Conservation (phyloP, 345 rosid genomes). For the Arabis alpina region DNA sequence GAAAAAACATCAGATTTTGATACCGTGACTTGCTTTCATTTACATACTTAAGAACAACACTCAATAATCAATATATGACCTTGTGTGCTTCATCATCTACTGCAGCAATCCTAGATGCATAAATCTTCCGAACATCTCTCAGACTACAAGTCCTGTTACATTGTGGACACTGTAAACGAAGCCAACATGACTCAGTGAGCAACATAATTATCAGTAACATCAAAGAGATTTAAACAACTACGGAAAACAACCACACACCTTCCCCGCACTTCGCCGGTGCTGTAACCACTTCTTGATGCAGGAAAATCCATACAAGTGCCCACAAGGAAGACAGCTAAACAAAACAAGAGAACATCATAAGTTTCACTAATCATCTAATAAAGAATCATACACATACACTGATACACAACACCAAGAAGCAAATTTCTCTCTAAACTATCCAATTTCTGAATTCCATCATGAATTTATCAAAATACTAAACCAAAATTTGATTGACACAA, state of each 20-base stretch:
- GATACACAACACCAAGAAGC: background rate
- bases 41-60: constrained; percentile 3
- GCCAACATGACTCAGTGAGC: background rate
- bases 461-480: constrained; percentile 18
- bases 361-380: too few relatives aligned
- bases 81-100: constrained; percentile 74
- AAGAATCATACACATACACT: too few relatives aligned
- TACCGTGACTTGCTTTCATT: constrained; percentile 1
- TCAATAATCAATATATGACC: constrained; percentile 41
- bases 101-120: constrained; percentile 72
- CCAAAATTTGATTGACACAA: background rate
- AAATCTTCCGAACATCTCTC: constrained; percentile 73
- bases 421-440: background rate
- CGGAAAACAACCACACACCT: constrained; percentile 53
- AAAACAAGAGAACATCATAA: background rate
- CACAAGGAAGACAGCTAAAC: constrained; percentile 87
- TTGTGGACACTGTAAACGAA: constrained; percentile 72
- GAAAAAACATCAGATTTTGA: constrained; percentile 3
- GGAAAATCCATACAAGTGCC: constrained; percentile 82
- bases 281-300: constrained; percentile 80
- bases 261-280: constrained; percentile 55
- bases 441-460: background rate
- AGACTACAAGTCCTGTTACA: constrained; percentile 64
- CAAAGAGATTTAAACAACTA: background rate
- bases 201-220: background rate